Percentiles rank a stretch among this genome's conserved stretches.
Evolutionary conservation across 345 rosid genomes (phyloP).

Genomic region (Bruguiera parviflora): DNA sequence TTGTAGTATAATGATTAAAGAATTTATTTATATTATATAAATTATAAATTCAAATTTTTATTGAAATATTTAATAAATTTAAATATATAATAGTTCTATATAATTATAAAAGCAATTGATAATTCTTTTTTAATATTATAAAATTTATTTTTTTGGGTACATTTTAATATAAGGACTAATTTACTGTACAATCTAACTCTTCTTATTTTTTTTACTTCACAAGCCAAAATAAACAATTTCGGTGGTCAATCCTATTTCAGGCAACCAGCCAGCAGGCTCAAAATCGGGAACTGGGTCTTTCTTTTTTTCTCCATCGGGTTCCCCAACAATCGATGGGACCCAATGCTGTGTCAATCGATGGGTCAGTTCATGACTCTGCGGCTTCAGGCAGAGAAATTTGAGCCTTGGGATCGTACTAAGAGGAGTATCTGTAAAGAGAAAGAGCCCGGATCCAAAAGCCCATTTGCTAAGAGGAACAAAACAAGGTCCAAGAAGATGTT

Average conservation of each 20-base stretch:
- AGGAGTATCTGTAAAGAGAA: conserved; percentile 32
- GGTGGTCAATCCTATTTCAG: conserved; percentile 19
- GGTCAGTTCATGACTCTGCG: not conserved
- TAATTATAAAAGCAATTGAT: no score
- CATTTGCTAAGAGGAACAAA: conserved; percentile 46
- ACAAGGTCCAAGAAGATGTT: conserved; percentile 35
- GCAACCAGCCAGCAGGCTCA: not conserved
- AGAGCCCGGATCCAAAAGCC: conserved; percentile 45
- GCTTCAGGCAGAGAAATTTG: conserved; percentile 21
- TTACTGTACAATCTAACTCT: no score
- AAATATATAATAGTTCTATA: no score
- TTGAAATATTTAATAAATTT: no score
- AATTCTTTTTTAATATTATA: no score
- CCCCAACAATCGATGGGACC: conserved; percentile 1
- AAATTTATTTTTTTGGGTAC: no score
- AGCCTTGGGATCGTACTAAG: conserved; percentile 19
- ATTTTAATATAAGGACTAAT: no score
- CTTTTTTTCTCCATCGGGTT: conserved; percentile 9
- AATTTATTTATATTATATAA: conserved; percentile 24
- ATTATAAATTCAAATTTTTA: conserved; percentile 18
- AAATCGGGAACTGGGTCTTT: conserved; percentile 16
- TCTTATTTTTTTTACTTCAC: no score
- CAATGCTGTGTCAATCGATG: not conserved
- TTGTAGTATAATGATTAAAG: no score
- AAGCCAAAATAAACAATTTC: no score